phyloP scores from a whole-genome alignment of 1,284 basidiomycete genomes.

The Termitomyces sp. region DNA sequence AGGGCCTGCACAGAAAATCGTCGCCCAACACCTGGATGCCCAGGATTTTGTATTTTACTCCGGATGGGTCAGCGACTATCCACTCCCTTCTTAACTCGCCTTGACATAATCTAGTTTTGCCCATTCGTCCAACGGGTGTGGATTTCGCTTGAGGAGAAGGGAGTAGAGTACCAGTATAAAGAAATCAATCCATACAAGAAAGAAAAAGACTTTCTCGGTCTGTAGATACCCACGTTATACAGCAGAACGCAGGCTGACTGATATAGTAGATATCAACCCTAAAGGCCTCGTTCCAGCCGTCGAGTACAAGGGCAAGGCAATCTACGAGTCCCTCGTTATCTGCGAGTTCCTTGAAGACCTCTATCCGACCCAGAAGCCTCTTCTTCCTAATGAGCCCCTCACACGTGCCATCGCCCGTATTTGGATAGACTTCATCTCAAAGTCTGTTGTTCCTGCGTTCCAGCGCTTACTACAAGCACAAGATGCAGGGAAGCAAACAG shows the following conservation, averaged over 20 bases:
- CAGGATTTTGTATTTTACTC: constrained; percentile 57
- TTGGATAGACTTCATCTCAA: constrained; percentile 50
- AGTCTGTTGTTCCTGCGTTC: constrained; percentile 47
- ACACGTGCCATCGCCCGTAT: constrained; percentile 45
- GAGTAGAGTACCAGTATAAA: constrained; percentile 59
- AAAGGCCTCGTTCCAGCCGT: constrained; percentile 66
- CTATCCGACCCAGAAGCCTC: constrained; percentile 40
- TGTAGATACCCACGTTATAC: constrained; percentile 8
- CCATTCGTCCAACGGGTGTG: constrained; percentile 66
- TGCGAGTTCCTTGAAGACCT: constrained; percentile 61
- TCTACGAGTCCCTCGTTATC: constrained; percentile 58
- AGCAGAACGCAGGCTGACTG: neutral
- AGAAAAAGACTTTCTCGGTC: constrained; percentile 54
- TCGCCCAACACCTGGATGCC: constrained; percentile 40
- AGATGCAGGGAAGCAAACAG: constrained; percentile 42
- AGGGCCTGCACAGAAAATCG: constrained; percentile 49
- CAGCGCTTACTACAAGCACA: constrained; percentile 52
- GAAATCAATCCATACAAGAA: constrained; percentile 73
- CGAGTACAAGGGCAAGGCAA: constrained; percentile 48
- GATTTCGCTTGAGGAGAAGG: constrained; percentile 63
- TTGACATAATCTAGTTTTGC: constrained; percentile 46
- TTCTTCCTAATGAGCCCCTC: constrained; percentile 47
- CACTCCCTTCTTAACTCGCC: neutral
- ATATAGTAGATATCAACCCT: constrained; percentile 48
- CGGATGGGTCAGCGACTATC: constrained; percentile 44